A percentile compares a stretch with the other conserved stretches of the same genome.
These are phyloP conservation scores for Aspergillus oerlinghausenensis DNA, from an alignment of 2,329 filamentous ascomycete species.

Conservation along the genomic window DNA sequence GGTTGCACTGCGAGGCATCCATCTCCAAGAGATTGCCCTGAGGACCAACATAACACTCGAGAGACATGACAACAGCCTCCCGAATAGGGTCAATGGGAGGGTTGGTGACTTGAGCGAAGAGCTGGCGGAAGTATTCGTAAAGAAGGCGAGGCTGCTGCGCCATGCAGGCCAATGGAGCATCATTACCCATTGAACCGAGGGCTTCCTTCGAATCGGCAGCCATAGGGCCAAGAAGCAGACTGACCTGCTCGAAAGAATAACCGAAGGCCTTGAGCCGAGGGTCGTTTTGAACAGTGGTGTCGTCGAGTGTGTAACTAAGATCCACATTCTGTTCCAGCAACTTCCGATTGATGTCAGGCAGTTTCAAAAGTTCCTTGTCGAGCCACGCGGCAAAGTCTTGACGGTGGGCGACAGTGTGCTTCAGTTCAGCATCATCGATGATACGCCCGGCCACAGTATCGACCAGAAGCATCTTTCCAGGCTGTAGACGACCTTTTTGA, in stretches of 20 bases:
- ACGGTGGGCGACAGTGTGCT: conserved; percentile 78
- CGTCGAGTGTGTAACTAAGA: conserved; percentile 63
- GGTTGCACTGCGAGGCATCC: conserved; percentile 81
- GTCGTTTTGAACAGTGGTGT: conserved; percentile 73
- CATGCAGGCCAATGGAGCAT: conserved; percentile 86
- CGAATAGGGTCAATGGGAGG: conserved; percentile 95
- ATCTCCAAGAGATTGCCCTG: conserved; percentile 95
- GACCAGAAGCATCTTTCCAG: conserved; percentile 92
- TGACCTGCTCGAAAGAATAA: conserved; percentile 94
- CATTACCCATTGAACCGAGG: conserved; percentile 95
- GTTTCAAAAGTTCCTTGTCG: conserved; percentile 74
- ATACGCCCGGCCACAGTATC: conserved; percentile 88
- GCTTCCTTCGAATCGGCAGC: conserved; percentile 96
- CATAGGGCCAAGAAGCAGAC: conserved; percentile 87
- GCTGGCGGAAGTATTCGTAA: conserved; percentile 95
- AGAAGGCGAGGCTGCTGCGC: conserved; percentile 83
- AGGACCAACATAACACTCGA: conserved; percentile 93
- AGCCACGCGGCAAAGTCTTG: conserved; percentile 88
- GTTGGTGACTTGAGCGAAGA: conserved; percentile 97
- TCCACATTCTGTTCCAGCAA: conserved; percentile 54
- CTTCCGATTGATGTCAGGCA: conserved; percentile 68
- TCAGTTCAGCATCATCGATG: conserved; percentile 89
- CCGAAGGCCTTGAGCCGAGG: conserved; percentile 80
- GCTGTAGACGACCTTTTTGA: conserved; percentile 89
- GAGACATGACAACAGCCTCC: conserved; percentile 96